Evolutionary conservation across 2,329 filamentous ascomycete genomes (phyloP).

Genomic region (Lachnellula hyalina): DNA sequence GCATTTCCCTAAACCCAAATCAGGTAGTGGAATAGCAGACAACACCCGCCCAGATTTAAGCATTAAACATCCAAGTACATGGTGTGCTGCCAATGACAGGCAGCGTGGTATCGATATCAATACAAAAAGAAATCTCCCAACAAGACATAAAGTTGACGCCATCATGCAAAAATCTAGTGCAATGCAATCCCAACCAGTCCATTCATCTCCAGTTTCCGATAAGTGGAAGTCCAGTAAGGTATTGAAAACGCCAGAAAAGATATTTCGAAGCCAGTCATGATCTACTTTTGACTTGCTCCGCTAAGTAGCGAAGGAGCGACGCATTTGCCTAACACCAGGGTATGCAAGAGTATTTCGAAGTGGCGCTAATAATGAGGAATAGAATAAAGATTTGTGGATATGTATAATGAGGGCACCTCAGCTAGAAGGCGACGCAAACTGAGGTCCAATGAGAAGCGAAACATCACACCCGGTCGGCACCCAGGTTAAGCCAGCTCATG

Average conservation of each 20-base stretch:
- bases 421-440: not conserved
- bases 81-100: not conserved
- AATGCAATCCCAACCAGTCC: not conserved
- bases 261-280: not conserved
- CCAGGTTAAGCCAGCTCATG: slow-evolving; percentile 78
- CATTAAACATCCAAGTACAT: slow-evolving; percentile 1
- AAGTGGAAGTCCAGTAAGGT: not conserved
- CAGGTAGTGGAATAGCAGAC: not conserved
- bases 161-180: not conserved
- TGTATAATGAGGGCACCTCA: not conserved
- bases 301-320: not conserved
- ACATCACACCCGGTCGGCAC: slow-evolving; percentile 30
- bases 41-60: not conserved
- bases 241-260: slow-evolving; percentile 2
- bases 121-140: not conserved
- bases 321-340: not conserved
- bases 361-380: not conserved
- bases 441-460: slow-evolving; percentile 1
- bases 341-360: not conserved
- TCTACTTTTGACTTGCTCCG: not conserved
- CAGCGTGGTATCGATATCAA: slow-evolving; percentile 3
- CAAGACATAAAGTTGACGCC: not conserved
- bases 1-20: not conserved
- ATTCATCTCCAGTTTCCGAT: not conserved
- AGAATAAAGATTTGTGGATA: slow-evolving; percentile 1